phyloP scores from a whole-genome alignment of 257 asterid species.

The Rhazya stricta region DNA sequence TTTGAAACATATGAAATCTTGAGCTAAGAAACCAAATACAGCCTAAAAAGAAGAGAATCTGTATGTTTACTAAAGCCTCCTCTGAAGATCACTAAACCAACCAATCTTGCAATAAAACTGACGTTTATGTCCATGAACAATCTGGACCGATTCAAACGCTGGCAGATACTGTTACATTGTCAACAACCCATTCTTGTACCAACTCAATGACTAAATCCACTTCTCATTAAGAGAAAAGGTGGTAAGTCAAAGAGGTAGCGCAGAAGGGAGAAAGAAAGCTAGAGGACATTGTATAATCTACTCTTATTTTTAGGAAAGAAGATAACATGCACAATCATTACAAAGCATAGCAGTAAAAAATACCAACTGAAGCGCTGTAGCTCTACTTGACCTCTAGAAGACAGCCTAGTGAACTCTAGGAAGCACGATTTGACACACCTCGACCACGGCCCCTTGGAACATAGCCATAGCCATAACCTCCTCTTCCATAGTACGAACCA shows the following conservation, averaged over 20 bases:
- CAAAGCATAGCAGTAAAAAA: conserved; percentile 27
- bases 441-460: conserved; percentile 63
- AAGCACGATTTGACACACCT: conserved; percentile 37
- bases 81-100: not conserved
- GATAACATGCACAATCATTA: conserved; percentile 40
- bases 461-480: conserved; percentile 49
- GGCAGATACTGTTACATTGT: conserved; percentile 8
- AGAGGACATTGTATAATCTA: conserved; percentile 9
- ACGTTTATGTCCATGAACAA: not conserved
- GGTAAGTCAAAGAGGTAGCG: not conserved
- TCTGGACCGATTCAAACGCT: conserved; percentile 5
- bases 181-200: conserved; percentile 4
- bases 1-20: too few relatives aligned
- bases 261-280: not conserved
- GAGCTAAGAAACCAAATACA: too few relatives aligned
- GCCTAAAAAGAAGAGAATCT: too few relatives aligned
- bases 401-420: conserved; percentile 23
- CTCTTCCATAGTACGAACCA: conserved; percentile 52
- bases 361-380: conserved; percentile 21
- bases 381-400: conserved; percentile 6
- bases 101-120: not conserved
- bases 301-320: conserved; percentile 27
- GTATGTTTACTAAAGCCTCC: too few relatives aligned
- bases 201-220: conserved; percentile 4
- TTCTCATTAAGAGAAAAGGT: not conserved